Evolutionary conservation across 2,329 filamentous ascomycete genomes (phyloP).

Genomic region (Phyllosticta paracitricarpa): DNA sequence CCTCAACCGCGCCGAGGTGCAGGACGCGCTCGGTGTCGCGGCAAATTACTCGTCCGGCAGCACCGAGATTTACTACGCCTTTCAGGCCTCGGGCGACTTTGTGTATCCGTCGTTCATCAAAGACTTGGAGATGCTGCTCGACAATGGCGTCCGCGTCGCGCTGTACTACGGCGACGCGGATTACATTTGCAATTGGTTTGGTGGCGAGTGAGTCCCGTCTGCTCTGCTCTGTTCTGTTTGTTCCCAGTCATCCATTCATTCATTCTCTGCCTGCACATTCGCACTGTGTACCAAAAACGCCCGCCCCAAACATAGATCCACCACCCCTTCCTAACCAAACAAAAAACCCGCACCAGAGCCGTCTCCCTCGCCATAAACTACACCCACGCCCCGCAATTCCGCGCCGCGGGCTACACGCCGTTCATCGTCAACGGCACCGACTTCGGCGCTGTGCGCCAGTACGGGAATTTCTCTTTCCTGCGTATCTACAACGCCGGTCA

Average conservation of each 20-base stretch:
- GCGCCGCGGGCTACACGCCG: slow-evolving; percentile 61
- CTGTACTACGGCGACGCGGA: slow-evolving; percentile 28
- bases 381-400: slow-evolving; percentile 38
- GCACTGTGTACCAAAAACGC: too few relatives aligned
- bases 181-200: slow-evolving; percentile 29
- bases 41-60: slow-evolving; percentile 49
- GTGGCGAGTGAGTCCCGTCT: slow-evolving; percentile 39
- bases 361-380: slow-evolving; percentile 34
- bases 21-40: slow-evolving; percentile 51
- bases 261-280: too few relatives aligned
- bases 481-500: slow-evolving; percentile 45
- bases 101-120: slow-evolving; percentile 49
- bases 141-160: slow-evolving; percentile 28
- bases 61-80: slow-evolving; percentile 37
- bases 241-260: too few relatives aligned
- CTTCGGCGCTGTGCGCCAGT: slow-evolving; percentile 62
- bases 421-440: slow-evolving; percentile 54
- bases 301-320: neutral
- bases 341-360: slow-evolving; percentile 16
- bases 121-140: slow-evolving; percentile 33
- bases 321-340: neutral
- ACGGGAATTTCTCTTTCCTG: slow-evolving; percentile 52
- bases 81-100: slow-evolving; percentile 43
- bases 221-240: slow-evolving; percentile 36
- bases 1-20: slow-evolving; percentile 50